These are phyloP conservation scores for Corylus americana DNA, from an alignment of 306 rosid species.

Conservation along the genomic window DNA sequence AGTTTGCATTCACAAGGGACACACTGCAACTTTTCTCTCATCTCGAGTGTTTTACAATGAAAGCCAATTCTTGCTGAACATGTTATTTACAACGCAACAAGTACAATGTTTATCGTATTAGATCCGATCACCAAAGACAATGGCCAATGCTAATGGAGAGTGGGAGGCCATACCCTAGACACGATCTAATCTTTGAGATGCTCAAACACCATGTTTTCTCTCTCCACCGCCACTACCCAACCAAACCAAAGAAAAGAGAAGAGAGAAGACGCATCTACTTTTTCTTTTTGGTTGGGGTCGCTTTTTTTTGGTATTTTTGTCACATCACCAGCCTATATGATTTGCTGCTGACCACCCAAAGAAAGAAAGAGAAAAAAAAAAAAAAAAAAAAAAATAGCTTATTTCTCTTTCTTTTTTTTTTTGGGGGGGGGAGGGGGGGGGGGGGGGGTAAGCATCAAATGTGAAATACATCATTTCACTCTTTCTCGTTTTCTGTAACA, in stretches of 20 bases:
- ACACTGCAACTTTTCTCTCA: background rate
- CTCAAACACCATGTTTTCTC: background rate
- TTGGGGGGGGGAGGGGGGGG: background rate
- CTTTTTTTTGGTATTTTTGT: too few species aligned
- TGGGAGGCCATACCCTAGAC: background rate
- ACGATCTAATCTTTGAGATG: background rate
- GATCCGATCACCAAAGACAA: background rate
- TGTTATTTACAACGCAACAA: background rate
- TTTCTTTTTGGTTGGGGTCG: background rate
- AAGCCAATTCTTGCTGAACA: background rate
- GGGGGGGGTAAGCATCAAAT: background rate
- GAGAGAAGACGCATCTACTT: background rate
- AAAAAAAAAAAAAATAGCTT: background rate
- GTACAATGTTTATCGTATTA: background rate
- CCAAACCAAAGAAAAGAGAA: too few species aligned
- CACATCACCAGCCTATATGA: background rate
- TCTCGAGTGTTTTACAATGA: background rate
- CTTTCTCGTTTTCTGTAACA: background rate
- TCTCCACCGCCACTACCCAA: background rate
- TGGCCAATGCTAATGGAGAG: background rate
- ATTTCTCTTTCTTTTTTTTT: background rate
- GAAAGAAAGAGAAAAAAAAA: background rate
- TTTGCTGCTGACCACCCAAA: background rate
- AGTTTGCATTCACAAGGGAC: background rate
- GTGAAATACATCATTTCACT: background rate